Evolutionary conservation across 2,329 filamentous ascomycete genomes (phyloP), one percentile per base, ranked within the genome.

Genomic region (Calonectria multiphialidica): DNA sequence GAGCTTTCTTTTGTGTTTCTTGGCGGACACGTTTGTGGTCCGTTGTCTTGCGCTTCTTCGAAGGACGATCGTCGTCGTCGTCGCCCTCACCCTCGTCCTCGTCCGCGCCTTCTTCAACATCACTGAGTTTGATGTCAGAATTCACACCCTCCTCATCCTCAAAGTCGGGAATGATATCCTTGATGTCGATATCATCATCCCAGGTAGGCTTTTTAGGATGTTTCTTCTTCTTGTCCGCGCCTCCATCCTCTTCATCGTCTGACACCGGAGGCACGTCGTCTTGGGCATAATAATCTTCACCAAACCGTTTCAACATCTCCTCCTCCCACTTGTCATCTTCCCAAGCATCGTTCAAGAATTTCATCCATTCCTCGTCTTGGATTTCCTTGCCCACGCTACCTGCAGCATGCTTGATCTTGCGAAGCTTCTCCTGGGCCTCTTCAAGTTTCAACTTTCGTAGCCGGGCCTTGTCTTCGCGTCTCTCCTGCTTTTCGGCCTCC

Each of bases 111-210:
- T 83, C 85, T 13, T 83, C 84, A 1, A 81, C 83, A 16, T 85
- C 86, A 6, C 90, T 90, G 2, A 93, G 84, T 1, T 85, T 85
- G 71, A 93, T 84, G 1, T 86, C 85, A 23, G 90, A 89, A 62
- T 5, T 10, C 35, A 87, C 85, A 25, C 57, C 81, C 70, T 88
- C 85, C 8, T 90, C 90, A 30, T 95, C 94, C 23, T 94, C 91
- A 80, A 97, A 98, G 73, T 98, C 95, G 1, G 95, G 95, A 33
- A 98, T 87, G 63, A 98, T 89, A 82, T 98, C 96, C 73, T 94
- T 95, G 86, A 99, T 98, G 81, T 98, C 96, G 78, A 99, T 98
- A 81, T 99, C 97, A 80, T 98, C 95, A 79, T 98, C 95, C 93
- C 96, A 99, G 80, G 89, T 92, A 76, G 91, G 91, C 80, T 90